Base-by-base conservation (phyloP, 2,329 filamentous ascomycete species). In the Macrophomina pseudophaseolina region DNA sequence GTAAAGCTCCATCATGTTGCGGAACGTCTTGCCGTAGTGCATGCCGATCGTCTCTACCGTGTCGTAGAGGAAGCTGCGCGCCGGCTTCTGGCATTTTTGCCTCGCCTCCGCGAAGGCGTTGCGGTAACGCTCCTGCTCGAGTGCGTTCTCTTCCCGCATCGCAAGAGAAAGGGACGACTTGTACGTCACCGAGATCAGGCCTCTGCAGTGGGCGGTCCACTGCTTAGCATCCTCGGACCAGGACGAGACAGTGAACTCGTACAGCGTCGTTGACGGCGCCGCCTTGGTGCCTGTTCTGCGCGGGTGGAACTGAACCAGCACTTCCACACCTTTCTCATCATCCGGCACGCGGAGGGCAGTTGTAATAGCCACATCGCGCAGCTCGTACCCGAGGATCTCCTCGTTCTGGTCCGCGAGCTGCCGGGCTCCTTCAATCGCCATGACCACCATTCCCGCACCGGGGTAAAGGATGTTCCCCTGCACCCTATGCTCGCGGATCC, bases 381-480 rank as follows among this genome's bases (percentile, higher is more conserved):
- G 30, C 32, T 56, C 30, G 48, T 54, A 64, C 9, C 65, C 48
- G 40, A 49, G 33, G n/a, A 72, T 46, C 44, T 53, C 35, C 18
- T 56, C 28, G 44, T 67, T 63, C 1, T 49, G 65, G 23, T 58
- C 51, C 18, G 67, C 62, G 28, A 68, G 18, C 6, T 49, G 38
- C 18, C 23, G 65, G 23, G 58, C 42, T 65, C 71, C 76, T 68
- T 78, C 75, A n/a, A 78, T 67, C 2, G 72, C 74, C 71, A 77
- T 74, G 12, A 68, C 64, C 5, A 76, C 40, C 67, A 73, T 72
- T 2, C 74, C 76, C 4, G 75, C 72, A 4, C 70, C 75, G 1
- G 76, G 76, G 62, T 71, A 78, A n/a, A 78, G 66, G 11, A 70
- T 72, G 1, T 71, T 58, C 11, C 68, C 68, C 63, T 76, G 71